Base-by-base conservation (phyloP, 1,284 basidiomycete genomes). In the Heterobasidion occidentale region DNA sequence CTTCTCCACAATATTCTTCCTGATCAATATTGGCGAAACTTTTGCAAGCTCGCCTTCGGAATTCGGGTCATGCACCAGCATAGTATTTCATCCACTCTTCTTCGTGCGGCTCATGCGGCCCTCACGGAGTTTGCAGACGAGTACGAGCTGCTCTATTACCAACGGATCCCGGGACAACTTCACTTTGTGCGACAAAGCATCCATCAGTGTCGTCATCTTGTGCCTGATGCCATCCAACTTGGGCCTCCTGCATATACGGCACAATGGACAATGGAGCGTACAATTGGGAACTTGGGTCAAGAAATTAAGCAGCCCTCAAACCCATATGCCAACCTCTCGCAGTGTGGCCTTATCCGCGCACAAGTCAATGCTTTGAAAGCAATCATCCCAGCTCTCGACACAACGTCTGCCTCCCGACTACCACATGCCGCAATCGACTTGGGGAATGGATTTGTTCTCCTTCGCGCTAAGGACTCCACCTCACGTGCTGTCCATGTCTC, bases 261-360 rank as follows among this genome's bases (percentile, higher is more conserved):
- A 0, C 67, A 69, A 53, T 67, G 61, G 58, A 58, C 63, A 0
- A 59, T 68, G 49, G 67, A 70, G 56, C 58, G 61, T 1, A 56
- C 52, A 0, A 69, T 70, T 15, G 67, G 67, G 1, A 59, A 64
- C 42, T 56, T 70, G 17, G 61, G 58, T 1, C 51, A 53, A 1
- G 63, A 68, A 51, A 60, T 69, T 6, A 53, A 57, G 2, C 64
- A 65, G 45, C 65, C 57, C 9, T 62, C 59, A 7, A 64, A 64
- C 17, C 60, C 62, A 8, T 69, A 57, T 35, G 58, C 56, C 0
- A 68, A 68, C 48, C 58, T 69, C 9, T 42, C 64, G 8, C 35
- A 61, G 34, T 59, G 60, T n/a, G 60, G 33, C 3, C 42, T 64
- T 1, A 59, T 50, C 0, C 55, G 62, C 5, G 51, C 54, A 2